Percentiles rank a stretch among this genome's conserved stretches.
Conservation (phyloP, 371 early-diverging fungal species). For the Actinomortierella ambigua region DNA sequence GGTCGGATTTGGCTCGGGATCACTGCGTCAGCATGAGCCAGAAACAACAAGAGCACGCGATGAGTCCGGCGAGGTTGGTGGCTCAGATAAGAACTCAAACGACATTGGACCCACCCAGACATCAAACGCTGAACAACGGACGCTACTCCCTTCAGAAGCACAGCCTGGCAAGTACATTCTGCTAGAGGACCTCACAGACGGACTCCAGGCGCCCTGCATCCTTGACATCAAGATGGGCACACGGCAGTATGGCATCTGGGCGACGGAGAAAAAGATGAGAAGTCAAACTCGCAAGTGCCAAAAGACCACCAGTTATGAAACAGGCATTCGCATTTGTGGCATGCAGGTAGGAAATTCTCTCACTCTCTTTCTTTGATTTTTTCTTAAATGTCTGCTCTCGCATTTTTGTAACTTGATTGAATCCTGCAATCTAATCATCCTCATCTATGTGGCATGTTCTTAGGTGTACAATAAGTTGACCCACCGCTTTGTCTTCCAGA, state of each 20-base stretch:
- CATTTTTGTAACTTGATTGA: too few species aligned
- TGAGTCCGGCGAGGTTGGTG: slow-evolving; percentile 1
- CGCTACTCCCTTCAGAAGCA: slow-evolving; percentile 47
- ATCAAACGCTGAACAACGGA: background rate
- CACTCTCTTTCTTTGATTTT: slow-evolving; percentile 7
- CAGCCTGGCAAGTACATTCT: slow-evolving; percentile 77
- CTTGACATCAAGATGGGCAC: slow-evolving; percentile 98
- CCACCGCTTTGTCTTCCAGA: slow-evolving; percentile 73
- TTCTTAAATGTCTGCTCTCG: slow-evolving; percentile 5
- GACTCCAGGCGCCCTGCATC: slow-evolving; percentile 87
- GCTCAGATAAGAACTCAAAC: background rate
- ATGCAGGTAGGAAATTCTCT: slow-evolving; percentile 79
- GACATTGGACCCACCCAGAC: background rate
- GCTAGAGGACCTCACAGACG: slow-evolving; percentile 91
- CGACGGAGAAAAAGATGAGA: slow-evolving; percentile 76
- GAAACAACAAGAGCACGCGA: background rate
- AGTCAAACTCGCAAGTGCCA: slow-evolving; percentile 92
- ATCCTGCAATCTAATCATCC: too few species aligned
- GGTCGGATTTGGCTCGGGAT: too few species aligned
- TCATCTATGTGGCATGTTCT: background rate
- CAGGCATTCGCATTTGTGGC: slow-evolving; percentile 96
- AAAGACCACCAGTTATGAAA: slow-evolving; percentile 83
- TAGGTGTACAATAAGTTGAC: slow-evolving; percentile 82
- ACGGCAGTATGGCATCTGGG: slow-evolving; percentile 93
- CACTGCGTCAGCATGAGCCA: too few species aligned